Evolutionary conservation across 1,139 yeast genomes (phyloP), one percentile per base, ranked within the genome.

Genomic region (Candida tetrigidarum): DNA sequence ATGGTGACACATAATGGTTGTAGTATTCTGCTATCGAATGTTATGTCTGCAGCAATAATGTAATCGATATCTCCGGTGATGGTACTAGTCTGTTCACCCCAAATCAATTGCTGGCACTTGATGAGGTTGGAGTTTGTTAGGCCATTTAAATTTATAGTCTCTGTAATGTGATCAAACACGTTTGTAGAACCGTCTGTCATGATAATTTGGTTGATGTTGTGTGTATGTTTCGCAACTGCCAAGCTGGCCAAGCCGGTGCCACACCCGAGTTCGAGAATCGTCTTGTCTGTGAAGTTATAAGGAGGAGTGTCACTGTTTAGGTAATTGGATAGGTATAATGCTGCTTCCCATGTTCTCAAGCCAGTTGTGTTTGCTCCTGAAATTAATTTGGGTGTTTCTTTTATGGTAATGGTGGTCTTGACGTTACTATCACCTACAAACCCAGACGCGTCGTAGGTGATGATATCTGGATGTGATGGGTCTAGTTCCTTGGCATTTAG

Each of bases 321-420:
- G 52, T 64, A 80, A 41, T 80, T 73, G 7, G 84, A 67, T 14
- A 91, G 65, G 47, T 72, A 89, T n/a, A 88, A 54, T 0, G 96
- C 87, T 0, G 97, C 97, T 59, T 90, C 97, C 98, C 98, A 92
- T 0, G 98, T 92, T 37, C 97, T 69, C 47, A 83, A 67, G 0
- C 98, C 98, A 0, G 98, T 92, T 1, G 96, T 86, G 6, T 95
- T 96, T 25, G 69, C 61, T 0, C 90, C 90, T 14, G 89, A 78
- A 9, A 89, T 79, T 41, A 87, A 51, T 46, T 75, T 70, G 0
- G 92, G 95, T 0, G 80, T 73, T 56, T 87, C 95, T 45, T 67
- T 66, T 3, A 86, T 77, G 3, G 62, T 56, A 1, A 85, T 69
- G 5, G 44, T n/a, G n/a, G n/a, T n/a, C n/a, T n/a, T n/a, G n/a